phyloP scores from a whole-genome alignment of 345 rosid genomes.

The Arabidopsis arenosa region DNA sequence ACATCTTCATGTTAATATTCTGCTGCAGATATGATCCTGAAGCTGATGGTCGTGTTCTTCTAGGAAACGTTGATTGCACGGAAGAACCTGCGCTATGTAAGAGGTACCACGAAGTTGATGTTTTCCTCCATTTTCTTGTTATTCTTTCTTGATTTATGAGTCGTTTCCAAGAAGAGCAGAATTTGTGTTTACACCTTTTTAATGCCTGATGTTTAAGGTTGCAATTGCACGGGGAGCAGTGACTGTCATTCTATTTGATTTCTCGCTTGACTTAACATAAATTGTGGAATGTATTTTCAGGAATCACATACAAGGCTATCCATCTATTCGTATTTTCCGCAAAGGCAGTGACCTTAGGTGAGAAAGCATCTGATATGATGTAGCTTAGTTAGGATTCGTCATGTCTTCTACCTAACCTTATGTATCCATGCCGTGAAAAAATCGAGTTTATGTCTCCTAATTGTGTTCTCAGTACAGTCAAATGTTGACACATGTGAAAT shows the following conservation, averaged over 20 bases:
- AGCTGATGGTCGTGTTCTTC: conserved; percentile 87
- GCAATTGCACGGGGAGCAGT: conserved; percentile 19
- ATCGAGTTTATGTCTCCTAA: conserved; percentile 18
- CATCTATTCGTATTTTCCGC: conserved; percentile 97
- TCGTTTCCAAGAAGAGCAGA: neutral
- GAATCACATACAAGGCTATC: conserved; percentile 96
- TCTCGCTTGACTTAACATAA: conserved; percentile 15
- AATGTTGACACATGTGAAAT: conserved; percentile 29
- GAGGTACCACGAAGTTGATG: conserved; percentile 58
- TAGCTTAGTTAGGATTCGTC: conserved; percentile 1
- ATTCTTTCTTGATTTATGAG: conserved; percentile 16
- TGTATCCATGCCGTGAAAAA: neutral
- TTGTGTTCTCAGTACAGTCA: conserved; percentile 23
- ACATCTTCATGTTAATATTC: conserved; percentile 31
- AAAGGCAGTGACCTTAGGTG: conserved; percentile 92
- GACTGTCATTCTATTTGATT: neutral
- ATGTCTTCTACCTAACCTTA: conserved; percentile 15
- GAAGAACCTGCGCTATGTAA: conserved; percentile 70
- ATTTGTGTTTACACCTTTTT: neutral
- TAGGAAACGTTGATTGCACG: conserved; percentile 93
- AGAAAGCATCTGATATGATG: conserved; percentile 35
- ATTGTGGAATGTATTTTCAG: conserved; percentile 49
- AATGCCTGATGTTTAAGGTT: conserved; percentile 8
- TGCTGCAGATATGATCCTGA: conserved; percentile 86
- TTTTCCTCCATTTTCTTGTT: conserved; percentile 21